Percentiles rank a stretch among this genome's conserved stretches.
These are phyloP conservation scores for Globisporangium recalcitrans DNA, from an alignment of 352 stramenopile genomes.

Conservation along the genomic window DNA sequence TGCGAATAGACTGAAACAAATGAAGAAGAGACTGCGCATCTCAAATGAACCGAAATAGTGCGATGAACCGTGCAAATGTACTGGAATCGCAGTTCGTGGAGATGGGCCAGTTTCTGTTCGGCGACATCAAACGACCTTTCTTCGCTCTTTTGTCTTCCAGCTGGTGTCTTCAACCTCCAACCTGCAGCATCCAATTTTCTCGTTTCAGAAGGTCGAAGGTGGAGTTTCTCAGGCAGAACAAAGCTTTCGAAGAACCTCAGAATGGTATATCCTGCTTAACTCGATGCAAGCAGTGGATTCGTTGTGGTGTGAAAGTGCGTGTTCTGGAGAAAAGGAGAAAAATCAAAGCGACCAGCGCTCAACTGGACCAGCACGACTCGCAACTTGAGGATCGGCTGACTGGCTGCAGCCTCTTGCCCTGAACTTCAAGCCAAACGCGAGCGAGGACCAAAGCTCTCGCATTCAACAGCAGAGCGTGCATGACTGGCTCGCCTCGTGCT, in stretches of 20 bases:
- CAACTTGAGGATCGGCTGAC: background rate
- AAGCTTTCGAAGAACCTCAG: too few species aligned
- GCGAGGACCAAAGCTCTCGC: background rate
- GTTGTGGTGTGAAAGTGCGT: background rate
- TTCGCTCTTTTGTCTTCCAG: slow-evolving; percentile 2
- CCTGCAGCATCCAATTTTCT: background rate
- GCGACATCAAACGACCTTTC: slow-evolving; percentile 3
- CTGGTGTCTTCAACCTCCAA: background rate
- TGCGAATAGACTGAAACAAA: background rate
- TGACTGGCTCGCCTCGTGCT: too few species aligned
- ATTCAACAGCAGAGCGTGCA: background rate
- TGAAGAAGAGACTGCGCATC: background rate
- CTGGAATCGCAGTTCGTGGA: background rate
- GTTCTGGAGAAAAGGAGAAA: background rate
- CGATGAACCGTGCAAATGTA: background rate
- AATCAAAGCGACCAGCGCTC: background rate
- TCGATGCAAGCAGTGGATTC: background rate
- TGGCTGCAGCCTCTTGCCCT: background rate
- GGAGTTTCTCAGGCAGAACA: too few species aligned
- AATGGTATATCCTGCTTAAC: background rate
- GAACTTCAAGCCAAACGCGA: background rate
- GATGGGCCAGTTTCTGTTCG: background rate
- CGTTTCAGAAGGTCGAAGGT: too few species aligned
- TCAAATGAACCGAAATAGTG: background rate
- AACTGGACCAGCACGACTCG: background rate